These are phyloP conservation scores for Elsinoe australis DNA, from an alignment of 2,329 filamentous ascomycete species.

Conservation along the genomic window DNA sequence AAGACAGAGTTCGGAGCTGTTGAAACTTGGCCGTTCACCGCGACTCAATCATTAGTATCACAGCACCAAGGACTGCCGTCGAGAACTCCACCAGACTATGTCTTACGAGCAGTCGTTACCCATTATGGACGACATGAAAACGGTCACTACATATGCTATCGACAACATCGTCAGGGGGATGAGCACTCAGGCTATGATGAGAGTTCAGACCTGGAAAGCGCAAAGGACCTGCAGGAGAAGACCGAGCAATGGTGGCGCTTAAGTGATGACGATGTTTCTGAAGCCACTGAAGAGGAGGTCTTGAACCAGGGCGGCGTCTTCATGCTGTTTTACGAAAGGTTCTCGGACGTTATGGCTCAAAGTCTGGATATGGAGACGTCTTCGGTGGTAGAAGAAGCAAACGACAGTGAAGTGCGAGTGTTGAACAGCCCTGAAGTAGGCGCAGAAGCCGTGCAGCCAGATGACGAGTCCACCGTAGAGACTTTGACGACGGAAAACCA, in stretches of 20 bases:
- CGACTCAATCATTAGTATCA: constrained; percentile 64
- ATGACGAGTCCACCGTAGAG: too few species aligned
- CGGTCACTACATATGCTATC: constrained; percentile 90
- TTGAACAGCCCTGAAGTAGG: too few species aligned
- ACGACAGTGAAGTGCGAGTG: too few species aligned
- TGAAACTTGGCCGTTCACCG: constrained; percentile 65
- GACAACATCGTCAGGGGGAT: constrained; percentile 51
- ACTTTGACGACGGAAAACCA: too few species aligned
- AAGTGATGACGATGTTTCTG: constrained; percentile 77
- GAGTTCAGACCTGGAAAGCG: too few species aligned
- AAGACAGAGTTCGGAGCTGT: constrained; percentile 28
- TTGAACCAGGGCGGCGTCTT: constrained; percentile 75
- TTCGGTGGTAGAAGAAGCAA: not conserved
- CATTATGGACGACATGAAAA: constrained; percentile 90
- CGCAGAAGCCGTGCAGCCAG: too few species aligned
- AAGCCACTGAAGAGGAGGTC: constrained; percentile 65
- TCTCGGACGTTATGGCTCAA: not conserved
- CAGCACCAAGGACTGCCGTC: constrained; percentile 24
- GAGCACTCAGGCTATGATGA: constrained; percentile 15
- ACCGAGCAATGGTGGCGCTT: constrained; percentile 73
- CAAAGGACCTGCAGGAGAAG: constrained; percentile 25
- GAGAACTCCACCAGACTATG: constrained; percentile 45
- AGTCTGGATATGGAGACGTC: not conserved
- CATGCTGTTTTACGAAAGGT: constrained; percentile 90
- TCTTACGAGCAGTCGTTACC: constrained; percentile 74